phyloP scores from a whole-genome alignment of 179 eudicot species.

The Drosera spatulata region DNA sequence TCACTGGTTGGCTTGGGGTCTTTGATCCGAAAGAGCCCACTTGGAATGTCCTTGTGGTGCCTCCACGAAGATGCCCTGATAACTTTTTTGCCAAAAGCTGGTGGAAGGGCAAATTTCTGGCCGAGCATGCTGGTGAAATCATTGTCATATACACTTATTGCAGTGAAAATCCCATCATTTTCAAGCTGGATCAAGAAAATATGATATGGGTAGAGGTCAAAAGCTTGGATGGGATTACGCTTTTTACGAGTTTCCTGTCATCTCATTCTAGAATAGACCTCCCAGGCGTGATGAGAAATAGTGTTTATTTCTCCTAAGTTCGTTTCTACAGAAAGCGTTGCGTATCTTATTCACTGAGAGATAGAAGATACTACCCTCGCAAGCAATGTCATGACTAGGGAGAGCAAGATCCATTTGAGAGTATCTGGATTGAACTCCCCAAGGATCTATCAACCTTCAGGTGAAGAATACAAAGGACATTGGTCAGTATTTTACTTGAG shows the following conservation, averaged over 20 bases:
- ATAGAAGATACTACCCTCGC: conserved; percentile 61
- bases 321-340: conserved; percentile 75
- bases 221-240: conserved; percentile 50
- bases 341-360: conserved; percentile 61
- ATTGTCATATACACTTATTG: conserved; percentile 63
- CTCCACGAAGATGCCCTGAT: conserved; percentile 75
- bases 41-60: conserved; percentile 65
- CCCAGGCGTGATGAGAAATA: conserved; percentile 59
- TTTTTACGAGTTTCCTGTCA: conserved; percentile 59
- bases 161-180: conserved; percentile 59
- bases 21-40: conserved; percentile 48
- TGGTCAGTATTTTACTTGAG: conserved; percentile 3
- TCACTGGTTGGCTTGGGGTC: conserved; percentile 85
- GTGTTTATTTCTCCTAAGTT: conserved; percentile 69
- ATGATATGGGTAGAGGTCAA: conserved; percentile 66
- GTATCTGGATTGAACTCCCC: conserved; percentile 86
- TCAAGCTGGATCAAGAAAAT: conserved; percentile 49
- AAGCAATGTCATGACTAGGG: conserved; percentile 84
- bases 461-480: conserved; percentile 7
- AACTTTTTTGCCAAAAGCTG: conserved; percentile 51
- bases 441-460: conserved; percentile 36
- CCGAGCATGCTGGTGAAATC: conserved; percentile 67
- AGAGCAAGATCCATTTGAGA: conserved; percentile 79
- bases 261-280: conserved; percentile 68
- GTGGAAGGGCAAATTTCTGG: conserved; percentile 83